These are phyloP conservation scores for Aurinia saxatilis DNA, from an alignment of 345 rosid species.

Conservation along the genomic window DNA sequence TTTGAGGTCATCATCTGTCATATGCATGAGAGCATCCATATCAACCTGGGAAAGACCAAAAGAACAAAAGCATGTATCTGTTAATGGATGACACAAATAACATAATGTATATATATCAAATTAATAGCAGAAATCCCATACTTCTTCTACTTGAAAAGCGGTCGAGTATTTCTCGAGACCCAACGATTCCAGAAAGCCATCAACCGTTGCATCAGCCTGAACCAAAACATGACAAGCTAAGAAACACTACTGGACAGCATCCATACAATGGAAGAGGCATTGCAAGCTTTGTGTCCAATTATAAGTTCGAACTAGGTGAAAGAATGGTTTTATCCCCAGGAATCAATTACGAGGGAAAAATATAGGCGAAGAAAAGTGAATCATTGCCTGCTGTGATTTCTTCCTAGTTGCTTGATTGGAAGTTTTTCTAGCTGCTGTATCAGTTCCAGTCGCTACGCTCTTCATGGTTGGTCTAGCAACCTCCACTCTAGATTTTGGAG, in stretches of 20 bases:
- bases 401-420: slow-evolving; percentile 40
- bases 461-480: slow-evolving; percentile 48
- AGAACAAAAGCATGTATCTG: not conserved
- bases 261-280: not conserved
- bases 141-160: slow-evolving; percentile 95
- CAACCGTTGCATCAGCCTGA: slow-evolving; percentile 71
- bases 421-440: slow-evolving; percentile 46
- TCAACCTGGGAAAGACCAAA: slow-evolving; percentile 58
- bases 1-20: slow-evolving; percentile 94
- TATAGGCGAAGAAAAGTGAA: slow-evolving; percentile 7
- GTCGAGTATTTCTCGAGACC: slow-evolving; percentile 87
- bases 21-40: slow-evolving; percentile 92
- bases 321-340: not conserved
- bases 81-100: not conserved
- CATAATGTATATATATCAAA: not conserved
- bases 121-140: slow-evolving; percentile 25
- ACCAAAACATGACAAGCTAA: slow-evolving; percentile 20
- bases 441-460: slow-evolving; percentile 55
- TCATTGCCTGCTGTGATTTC: slow-evolving; percentile 65
- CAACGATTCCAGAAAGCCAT: slow-evolving; percentile 72
- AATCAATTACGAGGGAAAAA: slow-evolving; percentile 3
- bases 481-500: slow-evolving; percentile 44
- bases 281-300: not conserved
- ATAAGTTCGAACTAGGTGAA: not conserved
- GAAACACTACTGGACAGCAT: slow-evolving; percentile 10